Percentiles rank a stretch among this genome's conserved stretches.
Evolutionary conservation across 2,329 filamentous ascomycete genomes (phyloP).

Genomic region (Sclerotinia nivalis): DNA sequence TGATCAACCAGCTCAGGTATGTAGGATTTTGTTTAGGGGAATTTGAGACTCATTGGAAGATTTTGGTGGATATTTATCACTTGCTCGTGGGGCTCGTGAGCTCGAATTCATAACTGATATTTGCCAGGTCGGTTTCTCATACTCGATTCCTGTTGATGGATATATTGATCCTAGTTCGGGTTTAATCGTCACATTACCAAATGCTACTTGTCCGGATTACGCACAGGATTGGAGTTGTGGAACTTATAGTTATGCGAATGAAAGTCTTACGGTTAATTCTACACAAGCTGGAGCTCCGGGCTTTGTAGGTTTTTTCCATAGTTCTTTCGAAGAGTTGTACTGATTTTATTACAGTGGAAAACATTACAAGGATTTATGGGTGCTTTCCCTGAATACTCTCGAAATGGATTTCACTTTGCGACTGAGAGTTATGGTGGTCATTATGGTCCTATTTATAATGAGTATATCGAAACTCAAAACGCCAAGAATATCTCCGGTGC

Average conservation of each 20-base stretch:
- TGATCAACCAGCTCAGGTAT: constrained; percentile 37
- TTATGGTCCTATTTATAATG: constrained; percentile 60
- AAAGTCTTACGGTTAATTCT: constrained; percentile 52
- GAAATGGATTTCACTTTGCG: constrained; percentile 54
- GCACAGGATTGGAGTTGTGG: constrained; percentile 49
- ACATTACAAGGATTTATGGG: constrained; percentile 64
- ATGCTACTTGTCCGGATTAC: constrained; percentile 53
- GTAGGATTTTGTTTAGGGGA: not conserved
- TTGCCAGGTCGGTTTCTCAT: constrained; percentile 41
- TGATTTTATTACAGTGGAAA: constrained; percentile 44
- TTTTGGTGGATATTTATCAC: no score
- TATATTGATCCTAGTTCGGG: constrained; percentile 22
- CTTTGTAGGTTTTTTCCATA: constrained; percentile 45
- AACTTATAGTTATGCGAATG: constrained; percentile 55
- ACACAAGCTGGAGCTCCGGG: constrained; percentile 56
- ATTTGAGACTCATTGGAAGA: no score
- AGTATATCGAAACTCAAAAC: constrained; percentile 62
- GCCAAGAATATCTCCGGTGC: constrained; percentile 51
- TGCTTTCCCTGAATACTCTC: constrained; percentile 54
- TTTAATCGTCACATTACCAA: constrained; percentile 47
- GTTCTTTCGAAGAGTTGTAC: not conserved
- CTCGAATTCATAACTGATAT: not conserved
- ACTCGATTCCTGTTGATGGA: constrained; percentile 41
- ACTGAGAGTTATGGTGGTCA: constrained; percentile 61
- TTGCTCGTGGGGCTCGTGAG: not conserved